Conservation (phyloP, 1,139 yeast genomes). For the Suhomyces bokatorum region DNA sequence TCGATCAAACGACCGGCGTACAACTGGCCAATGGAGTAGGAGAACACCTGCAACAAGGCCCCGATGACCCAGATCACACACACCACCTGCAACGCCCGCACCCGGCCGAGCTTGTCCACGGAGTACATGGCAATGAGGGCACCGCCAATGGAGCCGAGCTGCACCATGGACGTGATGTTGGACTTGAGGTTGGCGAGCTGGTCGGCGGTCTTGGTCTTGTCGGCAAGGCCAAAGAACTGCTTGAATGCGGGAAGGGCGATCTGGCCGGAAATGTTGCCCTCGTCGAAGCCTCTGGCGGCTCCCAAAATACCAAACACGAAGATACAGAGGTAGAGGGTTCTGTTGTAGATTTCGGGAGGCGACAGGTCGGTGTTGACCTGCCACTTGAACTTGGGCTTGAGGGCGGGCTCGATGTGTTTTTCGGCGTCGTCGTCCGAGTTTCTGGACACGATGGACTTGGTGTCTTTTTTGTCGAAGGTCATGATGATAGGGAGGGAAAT, state of each 20-base stretch:
- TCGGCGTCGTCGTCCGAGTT: slow-evolving; percentile 4
- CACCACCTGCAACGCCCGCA: slow-evolving; percentile 50
- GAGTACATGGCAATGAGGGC: slow-evolving; percentile 50
- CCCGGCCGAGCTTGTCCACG: slow-evolving; percentile 57
- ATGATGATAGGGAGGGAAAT: neutral
- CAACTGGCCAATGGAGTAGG: slow-evolving; percentile 46
- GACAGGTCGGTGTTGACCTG: slow-evolving; percentile 36
- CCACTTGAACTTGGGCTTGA: slow-evolving; percentile 25
- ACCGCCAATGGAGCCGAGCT: slow-evolving; percentile 61
- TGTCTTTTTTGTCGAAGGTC: slow-evolving; percentile 12
- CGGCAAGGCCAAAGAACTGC: slow-evolving; percentile 47
- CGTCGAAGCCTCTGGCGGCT: slow-evolving; percentile 62
- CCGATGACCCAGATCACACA: slow-evolving; percentile 48
- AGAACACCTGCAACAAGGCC: slow-evolving; percentile 50
- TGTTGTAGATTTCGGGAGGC: slow-evolving; percentile 52
- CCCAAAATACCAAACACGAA: slow-evolving; percentile 60
- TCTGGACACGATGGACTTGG: slow-evolving; percentile 12
- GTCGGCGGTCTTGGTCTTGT: slow-evolving; percentile 33
- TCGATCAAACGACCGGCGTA: slow-evolving; percentile 57
- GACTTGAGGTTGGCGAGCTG: slow-evolving; percentile 51
- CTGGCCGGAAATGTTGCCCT: slow-evolving; percentile 51
- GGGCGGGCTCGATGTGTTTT: neutral
- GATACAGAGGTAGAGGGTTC: slow-evolving; percentile 47
- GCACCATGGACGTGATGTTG: slow-evolving; percentile 63
- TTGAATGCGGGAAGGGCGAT: slow-evolving; percentile 47